Base-by-base conservation (phyloP, 2,329 filamentous ascomycete species). In the Colletotrichum lindemuthianum region DNA sequence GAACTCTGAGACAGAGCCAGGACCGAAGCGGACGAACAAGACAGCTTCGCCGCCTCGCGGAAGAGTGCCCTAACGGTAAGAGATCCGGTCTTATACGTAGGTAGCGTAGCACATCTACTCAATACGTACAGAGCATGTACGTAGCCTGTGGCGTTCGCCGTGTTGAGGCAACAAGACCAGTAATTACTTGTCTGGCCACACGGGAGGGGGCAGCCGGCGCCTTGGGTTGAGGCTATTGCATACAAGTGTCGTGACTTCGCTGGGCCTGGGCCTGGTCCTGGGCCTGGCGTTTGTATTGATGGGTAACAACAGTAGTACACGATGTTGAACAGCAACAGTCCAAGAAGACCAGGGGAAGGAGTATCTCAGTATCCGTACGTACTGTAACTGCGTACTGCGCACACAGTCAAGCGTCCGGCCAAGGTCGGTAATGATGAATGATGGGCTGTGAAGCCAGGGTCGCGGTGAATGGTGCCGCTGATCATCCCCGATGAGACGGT, bases 1-100 rank as follows among this genome's bases (percentile, higher is more conserved):
- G 63, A 63, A 66, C 43, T 59, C 59, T 59, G 63, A 66, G 63
- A 66, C 63, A 66, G 41, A 40, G 41, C 47, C 52, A 63, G 59
- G 37, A 63, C 52, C 13, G 59, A 61, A 63, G 43, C 52, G 54
- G 59, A 59, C 15, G 55, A 53, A 36, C 48, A 16, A 66, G 47
- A 63, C 52, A 47, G n/a, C 41, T 44, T 44, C 15, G 47, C 47
- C 52, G 37, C 47, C 47, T 15, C 48, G 43, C 53, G 33, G 48
- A 41, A 33, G 33, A 44, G n/a, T 56, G 58, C 16, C 16, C 40
- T 53, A 65, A 55, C 52, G 41, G 51, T 47, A 43, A 37, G 33
- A 51, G 41, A 15, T 11, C 43, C 50, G 24, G 1, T 24, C 4
- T 24, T 24, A 24, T 24, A 24, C 24, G 50, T 49, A 13, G 50